Conservation (phyloP, 2,329 filamentous ascomycete genomes). For the Colletotrichum tanaceti region DNA sequence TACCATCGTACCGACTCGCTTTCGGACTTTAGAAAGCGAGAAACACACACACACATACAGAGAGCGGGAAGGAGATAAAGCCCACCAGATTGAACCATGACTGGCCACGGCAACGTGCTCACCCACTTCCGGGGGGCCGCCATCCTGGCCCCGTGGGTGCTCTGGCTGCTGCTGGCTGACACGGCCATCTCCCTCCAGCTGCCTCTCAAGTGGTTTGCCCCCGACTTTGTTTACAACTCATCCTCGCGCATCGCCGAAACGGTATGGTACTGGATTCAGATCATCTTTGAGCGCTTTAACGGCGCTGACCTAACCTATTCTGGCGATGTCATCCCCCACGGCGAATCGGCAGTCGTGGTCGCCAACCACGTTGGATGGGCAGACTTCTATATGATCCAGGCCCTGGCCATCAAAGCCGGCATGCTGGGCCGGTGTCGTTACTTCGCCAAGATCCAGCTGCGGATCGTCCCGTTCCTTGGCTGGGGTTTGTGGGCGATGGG, state of each 20-base stretch:
- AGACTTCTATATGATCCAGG: conserved; percentile 74
- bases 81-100: conserved; percentile 19
- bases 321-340: conserved; percentile 61
- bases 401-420: conserved; percentile 61
- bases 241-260: conserved; percentile 66
- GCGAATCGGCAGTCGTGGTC: conserved; percentile 71
- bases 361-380: conserved; percentile 71
- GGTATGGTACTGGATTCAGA: conserved; percentile 69
- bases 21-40: conserved; percentile 5
- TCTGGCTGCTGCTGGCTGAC: conserved; percentile 64
- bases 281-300: conserved; percentile 66
- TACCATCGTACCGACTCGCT: conserved; percentile 19
- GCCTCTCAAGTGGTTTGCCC: conserved; percentile 59
- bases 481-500: conserved; percentile 75
- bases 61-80: too few relatives aligned
- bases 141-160: conserved; percentile 63
- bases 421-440: conserved; percentile 73
- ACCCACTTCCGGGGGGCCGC: conserved; percentile 56
- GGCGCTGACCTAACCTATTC: conserved; percentile 64
- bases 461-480: conserved; percentile 69
- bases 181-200: conserved; percentile 61
- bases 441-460: conserved; percentile 71
- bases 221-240: conserved; percentile 62
- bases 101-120: conserved; percentile 43
- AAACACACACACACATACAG: too few relatives aligned